Conservation (phyloP, 306 rosid genomes). For the Sechiopsis laciniata region DNA sequence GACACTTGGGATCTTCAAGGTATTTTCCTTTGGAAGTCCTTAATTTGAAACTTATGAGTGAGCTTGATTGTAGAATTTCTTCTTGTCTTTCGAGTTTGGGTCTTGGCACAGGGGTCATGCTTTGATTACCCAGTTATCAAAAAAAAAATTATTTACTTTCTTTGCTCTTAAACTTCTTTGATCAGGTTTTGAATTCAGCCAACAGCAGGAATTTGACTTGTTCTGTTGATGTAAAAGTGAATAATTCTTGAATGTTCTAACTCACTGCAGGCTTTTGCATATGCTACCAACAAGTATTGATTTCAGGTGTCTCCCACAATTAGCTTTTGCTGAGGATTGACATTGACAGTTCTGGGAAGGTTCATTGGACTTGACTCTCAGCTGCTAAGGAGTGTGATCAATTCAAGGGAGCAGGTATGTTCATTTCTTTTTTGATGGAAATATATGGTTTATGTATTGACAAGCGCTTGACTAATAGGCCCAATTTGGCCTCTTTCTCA, state of each 20-base stretch:
- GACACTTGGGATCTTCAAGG: too few relatives aligned
- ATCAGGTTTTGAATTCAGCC: not conserved
- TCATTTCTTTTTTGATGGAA: conserved; percentile 15
- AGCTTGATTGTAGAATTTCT: too few relatives aligned
- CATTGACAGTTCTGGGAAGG: conserved; percentile 1
- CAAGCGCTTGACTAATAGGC: not conserved
- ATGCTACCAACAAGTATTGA: not conserved
- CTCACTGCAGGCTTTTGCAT: not conserved
- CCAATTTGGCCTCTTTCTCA: conserved; percentile 9
- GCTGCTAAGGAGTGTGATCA: not conserved
- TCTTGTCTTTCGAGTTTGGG: too few relatives aligned
- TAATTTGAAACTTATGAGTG: too few relatives aligned
- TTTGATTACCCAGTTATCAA: too few relatives aligned
- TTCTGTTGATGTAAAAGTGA: not conserved
- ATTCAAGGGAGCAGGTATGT: conserved; percentile 16
- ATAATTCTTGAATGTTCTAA: not conserved
- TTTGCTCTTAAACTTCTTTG: not conserved
- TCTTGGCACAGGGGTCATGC: too few relatives aligned
- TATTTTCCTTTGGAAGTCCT: too few relatives aligned
- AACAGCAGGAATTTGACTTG: not conserved
- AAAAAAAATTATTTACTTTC: too few relatives aligned
- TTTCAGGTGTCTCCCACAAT: not conserved
- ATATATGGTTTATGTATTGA: conserved; percentile 11
- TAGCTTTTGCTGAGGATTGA: not conserved
- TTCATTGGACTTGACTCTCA: not conserved